phyloP scores from a whole-genome alignment of 768 basidiomycete genomes.

The Tylopilus vinaceipallidus region DNA sequence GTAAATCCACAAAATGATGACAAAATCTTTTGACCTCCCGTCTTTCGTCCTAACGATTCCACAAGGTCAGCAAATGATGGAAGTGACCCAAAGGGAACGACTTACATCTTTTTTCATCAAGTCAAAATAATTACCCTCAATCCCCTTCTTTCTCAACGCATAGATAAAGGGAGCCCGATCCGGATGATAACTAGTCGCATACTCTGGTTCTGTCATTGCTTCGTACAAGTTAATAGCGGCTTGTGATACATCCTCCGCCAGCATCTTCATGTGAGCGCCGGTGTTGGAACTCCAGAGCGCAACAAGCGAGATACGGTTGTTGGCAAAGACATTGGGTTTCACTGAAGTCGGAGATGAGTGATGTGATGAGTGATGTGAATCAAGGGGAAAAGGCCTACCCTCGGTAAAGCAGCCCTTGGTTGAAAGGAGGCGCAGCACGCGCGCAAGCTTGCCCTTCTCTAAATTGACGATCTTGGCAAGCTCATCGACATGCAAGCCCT shows the following conservation, averaged over 20 bases:
- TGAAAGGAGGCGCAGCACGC: constrained; percentile 31
- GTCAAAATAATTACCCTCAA: constrained; percentile 19
- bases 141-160: constrained; percentile 14
- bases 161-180: constrained; percentile 22
- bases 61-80: background rate
- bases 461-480: constrained; percentile 22
- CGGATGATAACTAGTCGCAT: constrained; percentile 23
- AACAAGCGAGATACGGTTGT: constrained; percentile 33
- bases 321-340: constrained; percentile 28
- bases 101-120: constrained; percentile 23
- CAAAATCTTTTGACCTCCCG: constrained; percentile 9
- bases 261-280: constrained; percentile 9
- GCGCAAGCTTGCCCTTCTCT: constrained; percentile 29
- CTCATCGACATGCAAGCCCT: constrained; percentile 26
- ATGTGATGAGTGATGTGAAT: background rate
- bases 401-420: constrained; percentile 32
- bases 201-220: constrained; percentile 24
- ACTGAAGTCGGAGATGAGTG: constrained; percentile 13
- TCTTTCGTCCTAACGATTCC: constrained; percentile 12
- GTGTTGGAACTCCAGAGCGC: constrained; percentile 12
- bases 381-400: constrained; percentile 10
- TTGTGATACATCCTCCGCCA: constrained; percentile 10
- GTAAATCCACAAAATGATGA: background rate
- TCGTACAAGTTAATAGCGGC: constrained; percentile 23
- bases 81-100: background rate